phyloP scores from a whole-genome alignment of 2,329 filamentous ascomycete species.

The Pezicula neosporulosa region DNA sequence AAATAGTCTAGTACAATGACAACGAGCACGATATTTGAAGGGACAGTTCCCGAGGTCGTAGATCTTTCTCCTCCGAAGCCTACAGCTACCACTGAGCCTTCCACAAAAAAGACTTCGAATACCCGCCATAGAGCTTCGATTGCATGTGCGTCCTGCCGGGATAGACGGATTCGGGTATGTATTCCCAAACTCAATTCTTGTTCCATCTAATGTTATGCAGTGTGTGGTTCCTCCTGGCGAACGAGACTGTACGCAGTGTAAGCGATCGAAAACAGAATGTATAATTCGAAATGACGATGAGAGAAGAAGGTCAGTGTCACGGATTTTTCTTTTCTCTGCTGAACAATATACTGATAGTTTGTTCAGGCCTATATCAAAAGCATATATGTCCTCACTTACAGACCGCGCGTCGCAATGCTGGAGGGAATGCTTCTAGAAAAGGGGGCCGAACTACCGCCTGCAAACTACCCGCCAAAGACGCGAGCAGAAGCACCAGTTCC shows the following conservation, averaged over 20 bases:
- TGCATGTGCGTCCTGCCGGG: constrained; percentile 51
- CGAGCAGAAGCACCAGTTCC: constrained; percentile 33
- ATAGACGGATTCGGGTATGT: constrained; percentile 36
- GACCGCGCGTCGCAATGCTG: constrained; percentile 48
- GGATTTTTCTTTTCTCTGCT: neutral
- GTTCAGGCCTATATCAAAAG: constrained; percentile 51
- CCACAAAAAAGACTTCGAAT: constrained; percentile 13
- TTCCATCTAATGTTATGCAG: constrained; percentile 28
- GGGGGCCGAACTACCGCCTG: constrained; percentile 45
- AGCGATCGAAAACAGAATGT: constrained; percentile 45
- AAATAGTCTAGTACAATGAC: neutral
- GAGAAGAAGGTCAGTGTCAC: constrained; percentile 41
- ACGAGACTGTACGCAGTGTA: constrained; percentile 48
- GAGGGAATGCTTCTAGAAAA: constrained; percentile 48
- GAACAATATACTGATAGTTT: constrained; percentile 6
- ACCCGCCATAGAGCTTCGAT: constrained; percentile 46
- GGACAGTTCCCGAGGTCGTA: neutral
- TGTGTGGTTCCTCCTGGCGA: constrained; percentile 52
- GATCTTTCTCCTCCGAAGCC: constrained; percentile 4
- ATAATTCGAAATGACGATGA: constrained; percentile 57
- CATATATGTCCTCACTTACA: constrained; percentile 55
- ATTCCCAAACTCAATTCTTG: neutral
- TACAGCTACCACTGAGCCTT: constrained; percentile 5
- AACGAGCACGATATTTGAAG: neutral
- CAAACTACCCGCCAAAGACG: constrained; percentile 50